Conservation (phyloP, 257 asterid genomes). For the Ocimum tenuiflorum region DNA sequence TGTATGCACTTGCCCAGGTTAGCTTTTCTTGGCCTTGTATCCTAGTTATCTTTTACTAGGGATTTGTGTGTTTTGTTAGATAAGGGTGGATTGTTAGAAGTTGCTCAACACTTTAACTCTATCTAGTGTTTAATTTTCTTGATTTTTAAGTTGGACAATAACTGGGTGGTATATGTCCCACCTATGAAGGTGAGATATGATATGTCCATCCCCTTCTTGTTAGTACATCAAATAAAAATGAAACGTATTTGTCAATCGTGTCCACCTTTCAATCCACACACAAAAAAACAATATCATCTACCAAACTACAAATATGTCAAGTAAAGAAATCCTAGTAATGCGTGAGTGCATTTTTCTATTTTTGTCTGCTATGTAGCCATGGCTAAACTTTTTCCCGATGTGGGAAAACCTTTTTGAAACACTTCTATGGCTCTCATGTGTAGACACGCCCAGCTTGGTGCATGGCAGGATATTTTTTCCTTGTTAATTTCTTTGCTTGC, state of each 20-base stretch:
- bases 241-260: too few species aligned
- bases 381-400: background rate
- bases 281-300: background rate
- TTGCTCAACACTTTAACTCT: background rate
- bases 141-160: background rate
- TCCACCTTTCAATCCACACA: background rate
- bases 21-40: background rate
- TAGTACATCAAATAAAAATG: too few species aligned
- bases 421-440: too few species aligned
- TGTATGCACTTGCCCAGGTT: slow-evolving; percentile 88
- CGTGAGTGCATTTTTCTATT: background rate
- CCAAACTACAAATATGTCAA: too few species aligned
- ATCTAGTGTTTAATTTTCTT: background rate
- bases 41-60: background rate
- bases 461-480: background rate
- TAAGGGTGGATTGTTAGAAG: background rate
- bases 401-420: background rate
- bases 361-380: background rate
- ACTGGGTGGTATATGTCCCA: background rate
- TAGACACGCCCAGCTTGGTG: too few species aligned
- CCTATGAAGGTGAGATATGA: background rate
- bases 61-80: background rate
- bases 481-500: slow-evolving; percentile 4
- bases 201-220: background rate
- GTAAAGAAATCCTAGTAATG: too few species aligned